These are phyloP conservation scores for Scleroderma citrinum DNA, from an alignment of 768 basidiomycete genomes.

Conservation along the genomic window DNA sequence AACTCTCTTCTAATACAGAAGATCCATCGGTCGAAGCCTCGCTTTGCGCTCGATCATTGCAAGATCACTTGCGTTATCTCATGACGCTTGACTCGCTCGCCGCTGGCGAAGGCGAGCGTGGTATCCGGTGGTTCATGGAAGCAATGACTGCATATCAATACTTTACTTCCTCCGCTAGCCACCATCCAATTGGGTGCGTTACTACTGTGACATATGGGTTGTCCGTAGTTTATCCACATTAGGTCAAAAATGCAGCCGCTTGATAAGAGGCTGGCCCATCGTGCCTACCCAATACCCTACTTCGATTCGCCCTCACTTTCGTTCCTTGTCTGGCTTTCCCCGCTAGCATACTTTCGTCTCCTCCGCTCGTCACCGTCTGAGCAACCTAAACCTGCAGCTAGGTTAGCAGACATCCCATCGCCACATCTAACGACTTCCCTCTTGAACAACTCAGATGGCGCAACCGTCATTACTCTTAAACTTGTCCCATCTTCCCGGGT, in stretches of 20 bases:
- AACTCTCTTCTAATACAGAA: conserved; percentile 32
- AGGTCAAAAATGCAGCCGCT: conserved; percentile 46
- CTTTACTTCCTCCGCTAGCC: conserved; percentile 4
- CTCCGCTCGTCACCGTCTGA: conserved; percentile 34
- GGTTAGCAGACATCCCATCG: conserved; percentile 43
- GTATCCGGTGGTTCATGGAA: conserved; percentile 72
- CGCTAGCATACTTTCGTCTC: conserved; percentile 54
- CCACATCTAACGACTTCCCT: conserved; percentile 43
- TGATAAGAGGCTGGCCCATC: conserved; percentile 54
- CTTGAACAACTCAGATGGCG: conserved; percentile 36
- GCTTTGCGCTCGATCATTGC: conserved; percentile 39
- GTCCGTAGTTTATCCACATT: not conserved
- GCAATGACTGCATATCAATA: conserved; percentile 16
- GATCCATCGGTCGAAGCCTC: conserved; percentile 48
- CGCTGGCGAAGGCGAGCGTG: conserved; percentile 45
- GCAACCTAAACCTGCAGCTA: conserved; percentile 11
- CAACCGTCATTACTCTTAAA: conserved; percentile 50
- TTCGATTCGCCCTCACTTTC: conserved; percentile 61
- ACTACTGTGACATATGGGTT: not conserved
- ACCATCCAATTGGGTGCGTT: conserved; percentile 13
- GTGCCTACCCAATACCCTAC: conserved; percentile 69
- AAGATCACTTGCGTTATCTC: conserved; percentile 58
- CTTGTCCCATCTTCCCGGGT: conserved; percentile 29
- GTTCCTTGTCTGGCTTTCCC: conserved; percentile 67
- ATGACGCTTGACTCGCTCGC: conserved; percentile 71